Evolutionary conservation across 352 stramenopile species (phyloP).

Genomic region (Phytophthora vignae): DNA sequence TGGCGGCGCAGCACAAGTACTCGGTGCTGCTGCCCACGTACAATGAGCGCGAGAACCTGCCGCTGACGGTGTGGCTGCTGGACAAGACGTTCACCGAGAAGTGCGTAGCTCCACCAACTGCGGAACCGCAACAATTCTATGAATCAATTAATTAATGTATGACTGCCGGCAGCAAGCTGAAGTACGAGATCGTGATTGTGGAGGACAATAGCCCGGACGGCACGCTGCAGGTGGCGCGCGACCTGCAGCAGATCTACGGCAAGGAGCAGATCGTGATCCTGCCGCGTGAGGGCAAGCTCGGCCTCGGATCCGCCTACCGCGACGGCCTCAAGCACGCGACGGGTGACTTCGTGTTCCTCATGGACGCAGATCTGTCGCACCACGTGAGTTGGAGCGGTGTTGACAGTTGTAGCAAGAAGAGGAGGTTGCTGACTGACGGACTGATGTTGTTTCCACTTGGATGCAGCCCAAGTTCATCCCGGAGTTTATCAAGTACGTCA

Average conservation of each 20-base stretch:
- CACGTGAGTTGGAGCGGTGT: slow-evolving; percentile 67
- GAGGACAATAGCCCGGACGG: slow-evolving; percentile 98
- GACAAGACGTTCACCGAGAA: slow-evolving; percentile 94
- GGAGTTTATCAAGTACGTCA: slow-evolving; percentile 83
- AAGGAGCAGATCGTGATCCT: slow-evolving; percentile 94
- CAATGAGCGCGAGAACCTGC: slow-evolving; percentile 99
- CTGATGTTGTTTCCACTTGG: neutral
- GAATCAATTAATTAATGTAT: too few relatives aligned
- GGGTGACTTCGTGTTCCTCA: slow-evolving; percentile 97
- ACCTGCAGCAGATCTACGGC: slow-evolving; percentile 92
- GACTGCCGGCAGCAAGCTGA: slow-evolving; percentile 61
- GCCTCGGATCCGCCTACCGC: slow-evolving; percentile 96
- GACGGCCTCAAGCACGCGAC: slow-evolving; percentile 94
- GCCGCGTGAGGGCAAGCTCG: slow-evolving; percentile 95
- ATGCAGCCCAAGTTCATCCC: slow-evolving; percentile 96
- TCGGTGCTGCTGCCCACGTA: slow-evolving; percentile 98
- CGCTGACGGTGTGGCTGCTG: slow-evolving; percentile 97
- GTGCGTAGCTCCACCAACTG: slow-evolving; percentile 45
- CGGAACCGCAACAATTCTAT: too few relatives aligned
- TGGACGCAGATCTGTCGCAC: slow-evolving; percentile 99
- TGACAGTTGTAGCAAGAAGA: neutral
- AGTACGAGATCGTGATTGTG: slow-evolving; percentile 98
- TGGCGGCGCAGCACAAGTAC: slow-evolving; percentile 73
- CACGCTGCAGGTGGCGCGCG: slow-evolving; percentile 94
- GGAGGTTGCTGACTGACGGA: neutral